Conservation (phyloP, 139 green algal genomes). For the Chlamydomonas sphaeroides region DNA sequence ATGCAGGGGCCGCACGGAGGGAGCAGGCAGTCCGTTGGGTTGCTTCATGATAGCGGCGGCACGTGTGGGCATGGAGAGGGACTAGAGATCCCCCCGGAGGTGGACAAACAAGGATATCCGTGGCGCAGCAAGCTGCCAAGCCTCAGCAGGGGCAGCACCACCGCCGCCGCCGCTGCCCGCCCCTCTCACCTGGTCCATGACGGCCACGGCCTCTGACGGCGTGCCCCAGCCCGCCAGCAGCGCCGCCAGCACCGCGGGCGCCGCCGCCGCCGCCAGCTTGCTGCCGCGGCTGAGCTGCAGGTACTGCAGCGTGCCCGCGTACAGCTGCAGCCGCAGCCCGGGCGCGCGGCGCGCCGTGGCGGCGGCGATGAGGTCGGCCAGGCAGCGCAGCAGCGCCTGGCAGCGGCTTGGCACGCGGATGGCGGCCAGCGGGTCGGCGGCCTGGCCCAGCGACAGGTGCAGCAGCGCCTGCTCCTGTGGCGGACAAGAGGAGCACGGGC, state of each 20-base stretch:
- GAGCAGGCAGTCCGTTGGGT: too few species aligned
- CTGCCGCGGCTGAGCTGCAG: slow-evolving; percentile 65
- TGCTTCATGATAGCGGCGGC: too few species aligned
- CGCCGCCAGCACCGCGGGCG: slow-evolving; percentile 44
- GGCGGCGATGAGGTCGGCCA: slow-evolving; percentile 58
- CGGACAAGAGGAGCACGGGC: background rate
- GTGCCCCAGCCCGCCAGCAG: slow-evolving; percentile 46
- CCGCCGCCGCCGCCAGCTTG: slow-evolving; percentile 42
- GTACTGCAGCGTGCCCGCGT: slow-evolving; percentile 68
- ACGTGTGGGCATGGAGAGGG: too few species aligned
- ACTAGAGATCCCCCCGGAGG: too few species aligned
- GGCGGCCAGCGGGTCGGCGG: slow-evolving; percentile 51
- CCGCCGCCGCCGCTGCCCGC: too few species aligned
- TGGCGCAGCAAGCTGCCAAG: too few species aligned
- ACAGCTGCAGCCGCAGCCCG: slow-evolving; percentile 67
- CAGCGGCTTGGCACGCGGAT: slow-evolving; percentile 56
- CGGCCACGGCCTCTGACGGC: slow-evolving; percentile 3
- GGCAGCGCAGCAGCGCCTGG: slow-evolving; percentile 58
- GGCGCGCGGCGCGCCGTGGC: slow-evolving; percentile 23
- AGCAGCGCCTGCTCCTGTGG: slow-evolving; percentile 53
- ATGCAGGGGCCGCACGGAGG: background rate
- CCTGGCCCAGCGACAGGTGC: slow-evolving; percentile 53
- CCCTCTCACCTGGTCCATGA: slow-evolving; percentile 16
- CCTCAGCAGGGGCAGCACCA: too few species aligned
- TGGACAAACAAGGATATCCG: too few species aligned